Evolutionary conservation across 2,329 filamentous ascomycete species (phyloP), one percentile per base, ranked within the genome.

Genomic region (Aspergillus puulaauensis): DNA sequence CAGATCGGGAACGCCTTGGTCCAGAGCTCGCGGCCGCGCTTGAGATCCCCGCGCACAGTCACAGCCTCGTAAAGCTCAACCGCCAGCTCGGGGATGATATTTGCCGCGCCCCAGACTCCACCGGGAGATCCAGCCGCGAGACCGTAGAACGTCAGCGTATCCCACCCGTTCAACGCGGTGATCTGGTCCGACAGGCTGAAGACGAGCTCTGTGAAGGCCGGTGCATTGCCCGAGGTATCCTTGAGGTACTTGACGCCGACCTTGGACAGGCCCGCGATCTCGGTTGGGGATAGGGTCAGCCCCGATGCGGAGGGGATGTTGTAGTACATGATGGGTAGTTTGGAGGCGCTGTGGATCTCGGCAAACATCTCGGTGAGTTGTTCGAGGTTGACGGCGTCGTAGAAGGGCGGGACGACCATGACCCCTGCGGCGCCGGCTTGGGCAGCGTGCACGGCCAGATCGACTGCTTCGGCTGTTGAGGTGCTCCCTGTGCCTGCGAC

Each of bases 111-210:
- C 80, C 80, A 82, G 1, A 82, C 77, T 3, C 76, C 78, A 3
- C 80, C 80, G 46, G 78, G 78, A 8, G 79, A 78, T 0, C 80
- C 80, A 1, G 80, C 79, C 0, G 77, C 78, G 9, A 83, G 67
- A 9, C 80, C 80, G 60, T 82, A 82, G 64, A 83, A 83, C 0
- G 80, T 83, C 15, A 83, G 68, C 0, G 80, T 82, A 57, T 83
- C 80, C 80, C 80, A 83, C 1, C 80, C 80, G 56, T 83, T 83
- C 65, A 83, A 81, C 0, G 77, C 72, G 1, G 78, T 82, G 59
- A 82, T 77, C 24, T 72, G 64, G 53, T 76, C 70, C 2, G 68
- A 66, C 19, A 74, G 64, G 4, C 71, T 72, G 60, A 82, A 82
- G 4, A 83, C 69, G 14, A 82, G 64, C 56, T 83, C 79, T 2